Evolutionary conservation across 2,329 filamentous ascomycete genomes (phyloP).

Genomic region (Aureobasidium sp.): DNA sequence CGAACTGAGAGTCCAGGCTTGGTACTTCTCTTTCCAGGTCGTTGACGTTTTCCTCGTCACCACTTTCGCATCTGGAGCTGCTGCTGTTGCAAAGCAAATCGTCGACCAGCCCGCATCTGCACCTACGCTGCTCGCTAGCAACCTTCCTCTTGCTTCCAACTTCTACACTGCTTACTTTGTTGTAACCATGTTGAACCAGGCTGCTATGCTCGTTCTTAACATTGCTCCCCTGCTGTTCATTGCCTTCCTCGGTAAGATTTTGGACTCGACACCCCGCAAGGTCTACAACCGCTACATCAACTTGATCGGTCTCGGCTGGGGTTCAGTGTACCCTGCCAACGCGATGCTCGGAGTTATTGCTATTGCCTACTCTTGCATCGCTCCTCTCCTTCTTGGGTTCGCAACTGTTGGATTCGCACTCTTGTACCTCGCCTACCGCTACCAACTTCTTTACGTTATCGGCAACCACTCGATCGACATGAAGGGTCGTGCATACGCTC

Average conservation of each 20-base stretch:
- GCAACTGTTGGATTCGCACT: constrained; percentile 38
- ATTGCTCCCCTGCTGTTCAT: constrained; percentile 22
- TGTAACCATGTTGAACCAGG: constrained; percentile 29
- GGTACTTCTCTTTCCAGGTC: constrained; percentile 36
- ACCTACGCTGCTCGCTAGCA: constrained; percentile 29
- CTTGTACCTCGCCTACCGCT: constrained; percentile 43
- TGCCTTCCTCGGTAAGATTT: constrained; percentile 27
- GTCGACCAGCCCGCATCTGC: constrained; percentile 28
- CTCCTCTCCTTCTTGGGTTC: constrained; percentile 42
- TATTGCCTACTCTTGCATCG: constrained; percentile 43
- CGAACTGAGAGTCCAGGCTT: constrained; percentile 35
- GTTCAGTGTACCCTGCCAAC: constrained; percentile 42
- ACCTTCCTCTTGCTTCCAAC: constrained; percentile 34
- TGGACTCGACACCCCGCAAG: constrained; percentile 41
- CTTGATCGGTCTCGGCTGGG: constrained; percentile 39
- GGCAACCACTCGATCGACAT: constrained; percentile 42
- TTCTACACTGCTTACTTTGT: constrained; percentile 37
- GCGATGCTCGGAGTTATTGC: constrained; percentile 38
- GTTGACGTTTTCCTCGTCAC: constrained; percentile 38
- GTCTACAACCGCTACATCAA: constrained; percentile 39
- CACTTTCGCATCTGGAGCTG: constrained; percentile 33
- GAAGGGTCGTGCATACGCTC: constrained; percentile 40
- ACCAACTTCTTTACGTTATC: constrained; percentile 42
- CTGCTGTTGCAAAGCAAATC: constrained; percentile 29
- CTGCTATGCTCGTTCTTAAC: constrained; percentile 20